Percentiles rank a stretch among this genome's conserved stretches.
phyloP scores from a whole-genome alignment of 352 stramenopile species.

The Thalassiosira exigua region DNA sequence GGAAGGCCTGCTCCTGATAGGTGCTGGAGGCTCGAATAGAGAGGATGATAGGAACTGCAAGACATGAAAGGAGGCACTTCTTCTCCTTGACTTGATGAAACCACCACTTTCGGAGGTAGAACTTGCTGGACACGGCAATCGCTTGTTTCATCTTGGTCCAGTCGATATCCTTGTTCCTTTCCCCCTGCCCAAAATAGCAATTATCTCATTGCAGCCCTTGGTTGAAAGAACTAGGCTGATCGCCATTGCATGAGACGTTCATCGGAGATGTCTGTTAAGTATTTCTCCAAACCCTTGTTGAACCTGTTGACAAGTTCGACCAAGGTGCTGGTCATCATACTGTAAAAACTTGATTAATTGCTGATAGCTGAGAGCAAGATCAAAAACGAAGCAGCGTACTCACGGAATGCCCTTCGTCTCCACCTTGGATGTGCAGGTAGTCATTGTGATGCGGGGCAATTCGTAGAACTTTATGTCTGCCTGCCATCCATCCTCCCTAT shows the following conservation, averaged over 20 bases:
- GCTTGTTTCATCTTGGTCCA: slow-evolving; percentile 3
- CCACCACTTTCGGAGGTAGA: slow-evolving; percentile 17
- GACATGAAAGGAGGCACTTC: neutral
- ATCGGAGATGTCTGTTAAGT: neutral
- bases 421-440: no score
- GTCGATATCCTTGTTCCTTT: slow-evolving; percentile 1
- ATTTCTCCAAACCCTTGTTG: neutral
- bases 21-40: neutral
- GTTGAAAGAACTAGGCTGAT: neutral
- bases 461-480: neutral
- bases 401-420: no score
- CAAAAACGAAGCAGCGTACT: no score
- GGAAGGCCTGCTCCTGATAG: slow-evolving; percentile 21
- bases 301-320: slow-evolving; percentile 1
- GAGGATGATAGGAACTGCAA: slow-evolving; percentile 1
- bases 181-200: neutral
- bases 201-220: slow-evolving; percentile 1
- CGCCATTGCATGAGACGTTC: slow-evolving; percentile 8
- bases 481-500: neutral
- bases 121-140: slow-evolving; percentile 9
- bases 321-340: neutral
- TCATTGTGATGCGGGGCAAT: slow-evolving; percentile 5
- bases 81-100: neutral
- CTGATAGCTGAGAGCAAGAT: no score
- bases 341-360: no score